Percentiles rank a stretch among this genome's conserved stretches.
Evolutionary conservation across 2,329 filamentous ascomycete species (phyloP).

Genomic region (Shiraia bambusicola): DNA sequence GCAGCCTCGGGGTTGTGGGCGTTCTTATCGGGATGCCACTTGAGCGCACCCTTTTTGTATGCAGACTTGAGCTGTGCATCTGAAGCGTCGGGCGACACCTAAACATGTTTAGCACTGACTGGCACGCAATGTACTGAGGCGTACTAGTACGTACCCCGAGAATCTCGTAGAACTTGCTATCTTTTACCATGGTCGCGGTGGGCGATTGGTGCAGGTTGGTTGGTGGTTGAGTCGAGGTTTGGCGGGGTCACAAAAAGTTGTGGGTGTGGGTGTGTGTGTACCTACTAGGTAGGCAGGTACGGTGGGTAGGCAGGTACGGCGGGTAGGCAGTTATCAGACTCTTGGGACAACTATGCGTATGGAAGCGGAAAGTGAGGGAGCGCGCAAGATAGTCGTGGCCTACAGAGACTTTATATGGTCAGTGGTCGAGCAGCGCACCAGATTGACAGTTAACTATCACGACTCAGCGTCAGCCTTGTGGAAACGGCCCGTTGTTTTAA

Average conservation of each 20-base stretch:
- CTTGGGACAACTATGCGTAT: too few relatives aligned
- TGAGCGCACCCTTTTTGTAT: conserved; percentile 80
- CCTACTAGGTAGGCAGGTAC: too few relatives aligned
- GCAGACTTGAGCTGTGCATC: conserved; percentile 89
- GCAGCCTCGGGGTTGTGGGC: conserved; percentile 87
- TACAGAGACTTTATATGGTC: conserved; percentile 13
- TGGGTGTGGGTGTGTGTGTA: conserved; percentile 10
- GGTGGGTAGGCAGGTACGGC: too few relatives aligned
- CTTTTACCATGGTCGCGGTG: conserved; percentile 68
- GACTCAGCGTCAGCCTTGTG: conserved; percentile 19
- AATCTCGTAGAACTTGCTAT: conserved; percentile 76
- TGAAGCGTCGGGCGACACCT: conserved; percentile 77
- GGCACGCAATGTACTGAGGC: conserved; percentile 28
- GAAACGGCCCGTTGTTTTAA: conserved; percentile 9
- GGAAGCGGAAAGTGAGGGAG: conserved; percentile 7
- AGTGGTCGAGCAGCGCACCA: conserved; percentile 14
- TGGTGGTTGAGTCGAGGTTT: conserved; percentile 18
- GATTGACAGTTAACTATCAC: conserved; percentile 13
- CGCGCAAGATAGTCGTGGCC: conserved; percentile 6
- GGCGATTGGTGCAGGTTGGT: conserved; percentile 11
- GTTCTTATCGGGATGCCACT: conserved; percentile 94
- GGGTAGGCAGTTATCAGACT: too few relatives aligned
- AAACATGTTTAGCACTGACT: conserved; percentile 16
- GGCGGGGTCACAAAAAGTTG: conserved; percentile 29
- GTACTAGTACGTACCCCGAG: conserved; percentile 63